Evolutionary conservation across 2,329 filamentous ascomycete species (phyloP).

Genomic region (Fusarium sp.): DNA sequence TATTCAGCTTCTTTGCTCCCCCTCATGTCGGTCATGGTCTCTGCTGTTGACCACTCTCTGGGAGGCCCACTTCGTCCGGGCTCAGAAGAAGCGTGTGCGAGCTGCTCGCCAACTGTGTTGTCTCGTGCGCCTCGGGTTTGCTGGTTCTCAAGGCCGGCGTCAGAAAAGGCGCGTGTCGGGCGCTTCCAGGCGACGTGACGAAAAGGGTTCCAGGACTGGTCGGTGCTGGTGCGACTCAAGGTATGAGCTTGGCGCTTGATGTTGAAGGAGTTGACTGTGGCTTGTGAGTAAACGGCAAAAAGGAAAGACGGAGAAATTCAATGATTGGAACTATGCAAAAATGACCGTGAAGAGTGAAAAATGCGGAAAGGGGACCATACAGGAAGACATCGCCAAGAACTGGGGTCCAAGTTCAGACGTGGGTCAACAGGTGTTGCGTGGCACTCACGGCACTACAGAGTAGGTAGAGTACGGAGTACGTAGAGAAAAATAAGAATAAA

Average conservation of each 20-base stretch:
- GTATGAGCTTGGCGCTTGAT: slow-evolving; percentile 60
- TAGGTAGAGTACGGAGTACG: too few species aligned
- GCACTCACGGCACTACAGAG: slow-evolving; percentile 17
- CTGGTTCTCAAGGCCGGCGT: slow-evolving; percentile 52
- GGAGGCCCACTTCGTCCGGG: slow-evolving; percentile 45
- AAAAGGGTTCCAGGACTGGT: slow-evolving; percentile 60
- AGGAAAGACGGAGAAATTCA: not conserved
- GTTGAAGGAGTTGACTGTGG: slow-evolving; percentile 60
- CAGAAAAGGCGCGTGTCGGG: slow-evolving; percentile 44
- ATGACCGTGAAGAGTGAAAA: slow-evolving; percentile 1
- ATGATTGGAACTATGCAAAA: not conserved
- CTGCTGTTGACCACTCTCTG: slow-evolving; percentile 45
- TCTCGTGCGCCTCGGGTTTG: slow-evolving; percentile 30
- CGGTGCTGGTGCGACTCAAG: slow-evolving; percentile 56
- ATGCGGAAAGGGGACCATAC: slow-evolving; percentile 34
- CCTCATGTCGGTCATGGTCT: slow-evolving; percentile 42
- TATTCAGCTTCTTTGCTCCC: slow-evolving; percentile 31
- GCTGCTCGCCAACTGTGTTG: slow-evolving; percentile 44
- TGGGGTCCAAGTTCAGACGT: slow-evolving; percentile 24
- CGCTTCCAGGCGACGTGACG: slow-evolving; percentile 56
- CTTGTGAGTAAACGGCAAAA: not conserved
- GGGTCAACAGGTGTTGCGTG: slow-evolving; percentile 23
- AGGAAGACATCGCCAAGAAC: slow-evolving; percentile 43
- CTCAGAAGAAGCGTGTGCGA: slow-evolving; percentile 55
- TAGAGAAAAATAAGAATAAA: not conserved